Conservation (phyloP, 352 stramenopile species). For the Saprolegnia diclina region DNA sequence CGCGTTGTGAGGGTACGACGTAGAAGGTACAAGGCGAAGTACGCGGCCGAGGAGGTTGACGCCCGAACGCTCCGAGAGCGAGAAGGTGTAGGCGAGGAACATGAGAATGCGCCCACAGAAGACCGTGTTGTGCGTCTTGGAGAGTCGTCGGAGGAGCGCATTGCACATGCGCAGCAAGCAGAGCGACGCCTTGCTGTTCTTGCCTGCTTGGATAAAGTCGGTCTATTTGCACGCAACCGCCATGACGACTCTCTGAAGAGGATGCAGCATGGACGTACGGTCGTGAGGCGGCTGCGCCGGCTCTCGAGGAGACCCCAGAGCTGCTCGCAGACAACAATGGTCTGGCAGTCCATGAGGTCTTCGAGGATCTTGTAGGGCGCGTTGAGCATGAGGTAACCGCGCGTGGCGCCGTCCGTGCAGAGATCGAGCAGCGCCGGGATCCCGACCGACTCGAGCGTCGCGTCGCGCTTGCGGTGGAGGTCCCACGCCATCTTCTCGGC, state of each 20-base stretch:
- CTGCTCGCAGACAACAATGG: constrained; percentile 79
- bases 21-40: not conserved
- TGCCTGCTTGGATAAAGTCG: constrained; percentile 54
- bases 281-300: constrained; percentile 68
- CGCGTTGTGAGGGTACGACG: not conserved
- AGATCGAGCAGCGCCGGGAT: constrained; percentile 68
- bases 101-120: constrained; percentile 84
- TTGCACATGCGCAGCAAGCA: constrained; percentile 81
- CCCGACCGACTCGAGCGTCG: constrained; percentile 51
- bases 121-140: constrained; percentile 87
- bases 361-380: constrained; percentile 82
- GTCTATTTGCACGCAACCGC: constrained; percentile 31
- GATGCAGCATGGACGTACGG: constrained; percentile 24
- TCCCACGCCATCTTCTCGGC: constrained; percentile 73
- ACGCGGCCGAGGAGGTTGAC: constrained; percentile 78
- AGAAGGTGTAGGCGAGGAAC: constrained; percentile 83
- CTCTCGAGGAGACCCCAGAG: constrained; percentile 77
- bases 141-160: constrained; percentile 70
- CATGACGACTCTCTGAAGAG: not conserved
- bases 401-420: constrained; percentile 68
- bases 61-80: constrained; percentile 75
- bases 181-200: constrained; percentile 69
- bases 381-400: constrained; percentile 57
- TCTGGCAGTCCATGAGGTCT: constrained; percentile 83
- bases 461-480: constrained; percentile 52